Conservation (phyloP, 139 green algal species). For the Pleodorina starrii region DNA sequence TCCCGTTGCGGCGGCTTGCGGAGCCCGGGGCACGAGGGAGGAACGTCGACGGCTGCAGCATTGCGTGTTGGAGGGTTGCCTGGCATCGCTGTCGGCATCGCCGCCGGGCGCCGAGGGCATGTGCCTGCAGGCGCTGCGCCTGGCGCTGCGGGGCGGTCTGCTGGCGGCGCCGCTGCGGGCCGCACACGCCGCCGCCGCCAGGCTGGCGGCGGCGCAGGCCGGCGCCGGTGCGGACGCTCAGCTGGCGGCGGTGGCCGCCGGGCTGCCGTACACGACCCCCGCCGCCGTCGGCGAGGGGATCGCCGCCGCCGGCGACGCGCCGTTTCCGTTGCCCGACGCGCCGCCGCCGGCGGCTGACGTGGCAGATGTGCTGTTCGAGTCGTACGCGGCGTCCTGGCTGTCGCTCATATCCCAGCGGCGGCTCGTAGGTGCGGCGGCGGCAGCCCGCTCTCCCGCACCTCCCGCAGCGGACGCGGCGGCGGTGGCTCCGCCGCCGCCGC, state of each 20-base stretch:
- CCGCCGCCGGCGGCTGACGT: neutral
- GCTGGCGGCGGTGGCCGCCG: slow-evolving; percentile 16
- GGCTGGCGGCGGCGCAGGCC: slow-evolving; percentile 16
- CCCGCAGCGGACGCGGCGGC: neutral
- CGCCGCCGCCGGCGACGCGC: neutral
- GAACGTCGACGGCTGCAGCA: neutral
- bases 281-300: neutral
- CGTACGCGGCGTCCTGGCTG: slow-evolving; percentile 58
- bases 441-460: neutral
- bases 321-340: slow-evolving; percentile 31
- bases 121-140: slow-evolving; percentile 50
- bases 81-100: slow-evolving; percentile 43
- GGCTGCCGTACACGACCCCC: neutral
- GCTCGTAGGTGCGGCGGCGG: neutral
- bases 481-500: neutral
- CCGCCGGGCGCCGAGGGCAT: slow-evolving; percentile 51
- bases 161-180: slow-evolving; percentile 24
- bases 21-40: too few relatives aligned
- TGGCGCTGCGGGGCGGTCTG: slow-evolving; percentile 26
- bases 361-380: slow-evolving; percentile 45
- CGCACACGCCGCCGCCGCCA: neutral
- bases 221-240: neutral
- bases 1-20: too few relatives aligned
- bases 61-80: slow-evolving; percentile 41
- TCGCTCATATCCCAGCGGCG: slow-evolving; percentile 44